Percentiles rank a stretch among this genome's conserved stretches.
Conservation (phyloP, 129 eudicot species). For the Ambrosia trifida region DNA sequence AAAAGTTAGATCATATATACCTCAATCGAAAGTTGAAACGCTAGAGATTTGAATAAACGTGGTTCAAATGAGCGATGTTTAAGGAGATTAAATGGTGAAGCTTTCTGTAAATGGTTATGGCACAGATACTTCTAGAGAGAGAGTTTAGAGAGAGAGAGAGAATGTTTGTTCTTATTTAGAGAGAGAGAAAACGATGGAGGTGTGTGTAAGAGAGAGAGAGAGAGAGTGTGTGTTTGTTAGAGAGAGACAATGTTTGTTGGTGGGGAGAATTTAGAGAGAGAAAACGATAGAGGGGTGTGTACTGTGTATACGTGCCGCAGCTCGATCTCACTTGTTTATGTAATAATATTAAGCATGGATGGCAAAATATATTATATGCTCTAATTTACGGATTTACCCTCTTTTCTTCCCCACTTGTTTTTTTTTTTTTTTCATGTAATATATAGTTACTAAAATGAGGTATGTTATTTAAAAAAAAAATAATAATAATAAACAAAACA, state of each 20-base stretch:
- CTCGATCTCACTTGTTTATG: constrained; percentile 36
- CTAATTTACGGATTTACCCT: not conserved
- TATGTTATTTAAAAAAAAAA: too few relatives aligned
- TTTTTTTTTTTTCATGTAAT: too few relatives aligned
- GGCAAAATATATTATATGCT: not conserved
- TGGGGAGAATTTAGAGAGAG: constrained; percentile 27
- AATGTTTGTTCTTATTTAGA: too few relatives aligned
- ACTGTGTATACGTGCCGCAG: constrained; percentile 31
- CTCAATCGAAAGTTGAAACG: constrained; percentile 18
- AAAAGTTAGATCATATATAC: not conserved
- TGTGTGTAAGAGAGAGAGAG: constrained; percentile 11
- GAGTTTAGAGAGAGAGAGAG: not conserved
- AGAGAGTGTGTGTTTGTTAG: not conserved
- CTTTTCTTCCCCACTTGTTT: not conserved
- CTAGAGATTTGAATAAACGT: not conserved
- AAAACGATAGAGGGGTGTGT: not conserved
- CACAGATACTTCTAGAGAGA: constrained; percentile 17
- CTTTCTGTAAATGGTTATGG: constrained; percentile 7
- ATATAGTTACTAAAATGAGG: too few relatives aligned
- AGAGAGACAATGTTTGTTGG: constrained; percentile 21
- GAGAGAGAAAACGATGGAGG: too few relatives aligned
- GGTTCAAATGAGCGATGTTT: not conserved
- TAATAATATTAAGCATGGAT: constrained; percentile 31
- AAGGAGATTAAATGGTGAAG: constrained; percentile 2
- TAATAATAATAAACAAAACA: too few relatives aligned